phyloP scores from a whole-genome alignment of 257 asterid species.

The Scutellaria barbata region DNA sequence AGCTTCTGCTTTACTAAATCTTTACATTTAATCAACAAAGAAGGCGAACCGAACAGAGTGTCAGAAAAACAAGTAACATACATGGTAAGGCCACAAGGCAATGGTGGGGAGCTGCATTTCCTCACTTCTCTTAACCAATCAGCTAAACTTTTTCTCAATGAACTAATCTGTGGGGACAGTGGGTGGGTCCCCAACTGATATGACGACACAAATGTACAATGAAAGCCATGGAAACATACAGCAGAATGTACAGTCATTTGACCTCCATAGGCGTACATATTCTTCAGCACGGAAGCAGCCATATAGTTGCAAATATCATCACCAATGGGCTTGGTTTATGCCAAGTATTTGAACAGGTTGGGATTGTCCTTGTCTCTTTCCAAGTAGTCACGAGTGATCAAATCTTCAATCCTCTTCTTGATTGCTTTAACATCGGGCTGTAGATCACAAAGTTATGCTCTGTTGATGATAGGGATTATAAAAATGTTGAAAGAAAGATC shows the following conservation, averaged over 20 bases:
- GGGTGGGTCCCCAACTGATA: conserved; percentile 4
- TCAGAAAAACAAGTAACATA: conserved; percentile 25
- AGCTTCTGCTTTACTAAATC: conserved; percentile 29
- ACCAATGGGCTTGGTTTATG: conserved; percentile 48
- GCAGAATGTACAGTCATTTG: conserved; percentile 36
- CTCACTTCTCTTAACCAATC: conserved; percentile 19
- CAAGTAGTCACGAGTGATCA: conserved; percentile 90
- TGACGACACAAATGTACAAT: conserved; percentile 42
- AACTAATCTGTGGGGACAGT: conserved; percentile 22
- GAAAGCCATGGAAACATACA: conserved; percentile 26
- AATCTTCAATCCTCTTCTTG: conserved; percentile 96
- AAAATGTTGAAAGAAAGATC: neutral
- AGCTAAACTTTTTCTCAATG: conserved; percentile 22
- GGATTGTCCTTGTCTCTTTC: conserved; percentile 96
- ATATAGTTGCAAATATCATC: conserved; percentile 19
- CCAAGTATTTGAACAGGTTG: conserved; percentile 94
- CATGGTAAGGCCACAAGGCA: conserved; percentile 3
- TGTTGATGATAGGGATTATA: neutral
- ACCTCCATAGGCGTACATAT: conserved; percentile 20
- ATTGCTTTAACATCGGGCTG: conserved; percentile 98
- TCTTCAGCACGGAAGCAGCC: conserved; percentile 11
- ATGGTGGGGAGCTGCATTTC: conserved; percentile 29
- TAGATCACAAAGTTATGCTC: conserved; percentile 26
- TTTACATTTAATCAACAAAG: conserved; percentile 32
- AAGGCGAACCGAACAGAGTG: conserved; percentile 4